Evolutionary conservation across 176 grass and related monocot genomes (phyloP).

Genomic region (Cenchrus fungigraminus): DNA sequence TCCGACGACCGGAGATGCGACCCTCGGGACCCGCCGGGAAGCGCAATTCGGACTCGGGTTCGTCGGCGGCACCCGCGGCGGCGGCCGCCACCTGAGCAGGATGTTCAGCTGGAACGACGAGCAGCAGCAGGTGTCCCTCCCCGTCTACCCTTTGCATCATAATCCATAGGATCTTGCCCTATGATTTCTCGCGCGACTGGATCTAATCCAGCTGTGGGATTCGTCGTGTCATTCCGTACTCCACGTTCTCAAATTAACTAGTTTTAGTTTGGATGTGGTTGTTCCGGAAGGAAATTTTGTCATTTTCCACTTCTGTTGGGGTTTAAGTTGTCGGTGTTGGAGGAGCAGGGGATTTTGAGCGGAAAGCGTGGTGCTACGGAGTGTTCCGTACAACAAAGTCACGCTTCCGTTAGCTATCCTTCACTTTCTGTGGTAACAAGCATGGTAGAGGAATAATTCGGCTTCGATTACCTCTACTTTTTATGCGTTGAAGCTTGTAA

Average conservation of each 20-base stretch:
- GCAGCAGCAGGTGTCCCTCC: slow-evolving; percentile 25
- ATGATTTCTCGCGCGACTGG: slow-evolving; percentile 8
- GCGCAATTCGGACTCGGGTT: slow-evolving; percentile 9
- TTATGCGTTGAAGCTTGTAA: background rate
- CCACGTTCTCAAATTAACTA: background rate
- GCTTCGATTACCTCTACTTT: background rate
- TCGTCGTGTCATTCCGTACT: background rate
- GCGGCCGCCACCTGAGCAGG: slow-evolving; percentile 32
- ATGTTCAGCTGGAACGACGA: slow-evolving; percentile 46
- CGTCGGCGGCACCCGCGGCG: background rate
- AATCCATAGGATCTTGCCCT: background rate
- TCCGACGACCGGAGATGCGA: slow-evolving; percentile 20
- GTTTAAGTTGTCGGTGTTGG: background rate
- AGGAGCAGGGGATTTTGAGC: background rate
- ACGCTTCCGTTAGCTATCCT: background rate
- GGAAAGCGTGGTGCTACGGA: background rate
- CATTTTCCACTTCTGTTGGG: background rate
- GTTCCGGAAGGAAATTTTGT: slow-evolving; percentile 13
- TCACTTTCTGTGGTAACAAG: background rate
- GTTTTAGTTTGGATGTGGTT: slow-evolving; percentile 33
- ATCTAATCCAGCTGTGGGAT: slow-evolving; percentile 30
- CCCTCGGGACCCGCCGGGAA: slow-evolving; percentile 12
- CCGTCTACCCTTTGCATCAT: background rate
- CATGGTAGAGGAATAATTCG: background rate
- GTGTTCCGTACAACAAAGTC: too few species aligned